Base-by-base conservation (phyloP, 108 stramenopile genomes). In the Schizochytrium sp. region DNA sequence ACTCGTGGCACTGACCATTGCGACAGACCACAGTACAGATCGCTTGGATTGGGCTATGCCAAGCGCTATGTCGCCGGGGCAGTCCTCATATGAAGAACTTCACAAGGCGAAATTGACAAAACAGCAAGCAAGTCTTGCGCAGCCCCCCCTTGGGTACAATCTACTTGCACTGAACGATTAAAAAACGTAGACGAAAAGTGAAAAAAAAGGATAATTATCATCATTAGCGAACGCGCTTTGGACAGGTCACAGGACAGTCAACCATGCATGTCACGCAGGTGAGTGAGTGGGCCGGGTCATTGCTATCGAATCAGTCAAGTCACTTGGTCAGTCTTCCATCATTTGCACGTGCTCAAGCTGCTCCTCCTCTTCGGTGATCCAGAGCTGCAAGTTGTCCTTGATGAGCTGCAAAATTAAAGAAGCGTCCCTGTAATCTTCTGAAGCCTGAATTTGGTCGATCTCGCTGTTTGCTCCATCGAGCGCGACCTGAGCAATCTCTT, bases 341-440 rank as follows among this genome's bases (percentile, higher is more conserved):
- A 69, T 41, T 69, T 69, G 63, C 63, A 69, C 25, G 41, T 69
- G 63, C 41, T 69, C 63, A 16, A 23, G 63, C 63, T 69, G 63
- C 83, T 87, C 23, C 14, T 48, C 57, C 87, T 99, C 57, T 87
- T 99, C 99, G 43, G 93, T 93, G 8, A 98, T 98, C 99, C 99
- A 99, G 91, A 99, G 91, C 18, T 98, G 98, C 90, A 99, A 93
- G 98, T 99, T 99, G 93, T 99, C 99, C 59, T 98, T 93, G 44
- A 99, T 94, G 76, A 99, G 92, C 94, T 99, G 99, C 98, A 99
- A 98, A 94, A 99, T 99, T 71, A 99, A 96, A 6, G 99, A 98
- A 4, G 97, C 97, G 92, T 99, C 99, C 96, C 98, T 98, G 97
- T 99, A 99, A 19, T 95, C 95, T 92, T 99, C 98, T 89, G 98